Evolutionary conservation across 164 flowering plant genomes (phyloP), one percentile per base, ranked within the genome.

Genomic region (Akebia trifoliata): DNA sequence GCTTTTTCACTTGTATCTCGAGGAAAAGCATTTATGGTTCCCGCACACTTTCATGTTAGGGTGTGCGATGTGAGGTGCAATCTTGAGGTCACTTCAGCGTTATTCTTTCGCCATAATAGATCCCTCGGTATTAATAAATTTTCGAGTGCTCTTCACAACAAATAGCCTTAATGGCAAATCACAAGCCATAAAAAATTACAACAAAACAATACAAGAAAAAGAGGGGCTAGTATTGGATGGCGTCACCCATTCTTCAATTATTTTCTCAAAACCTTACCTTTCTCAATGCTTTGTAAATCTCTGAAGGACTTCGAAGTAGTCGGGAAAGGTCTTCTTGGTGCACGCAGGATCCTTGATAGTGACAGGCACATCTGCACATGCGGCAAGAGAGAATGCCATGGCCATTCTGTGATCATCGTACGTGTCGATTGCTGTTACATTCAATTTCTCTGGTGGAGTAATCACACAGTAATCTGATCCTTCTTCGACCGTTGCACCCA

Each of bases 371-470:
- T 88, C 97, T 22, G 85, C 77, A 71, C 96, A 94, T 34, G 99
- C 96, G 57, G 99, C 97, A 12, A 94, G 83, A 61, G 99, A 94
- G 66, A 94, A 94, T 21, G 99, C 89, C 99, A 94, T 94, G 59
- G 99, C 97, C 99, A 94, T 94, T 61, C 97, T 78, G 67, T 94
- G 97, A 71, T 90, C 99, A 57, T 94, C 97, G 10, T 90, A 94
- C 1, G 97, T 94, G 69, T 94, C 99, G 0, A 94, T 90, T 9
- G 85, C 73, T 17, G 99, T 73, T 56, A 82, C 76, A 11, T 86
- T 87, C 58, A 94, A 60, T 62, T 72, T 90, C 82, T 94, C 88
- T 0, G 99, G 97, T 29, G 99, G 99, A 25, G 90, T 87, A 48
- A 94, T 94, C 55, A 94, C 68, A 56, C 99, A 94, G 71, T 90